A percentile compares a stretch with the other conserved stretches of the same genome.
These are phyloP conservation scores for Aschersonia sp. DNA, from an alignment of 2,329 filamentous ascomycete species.

Conservation along the genomic window DNA sequence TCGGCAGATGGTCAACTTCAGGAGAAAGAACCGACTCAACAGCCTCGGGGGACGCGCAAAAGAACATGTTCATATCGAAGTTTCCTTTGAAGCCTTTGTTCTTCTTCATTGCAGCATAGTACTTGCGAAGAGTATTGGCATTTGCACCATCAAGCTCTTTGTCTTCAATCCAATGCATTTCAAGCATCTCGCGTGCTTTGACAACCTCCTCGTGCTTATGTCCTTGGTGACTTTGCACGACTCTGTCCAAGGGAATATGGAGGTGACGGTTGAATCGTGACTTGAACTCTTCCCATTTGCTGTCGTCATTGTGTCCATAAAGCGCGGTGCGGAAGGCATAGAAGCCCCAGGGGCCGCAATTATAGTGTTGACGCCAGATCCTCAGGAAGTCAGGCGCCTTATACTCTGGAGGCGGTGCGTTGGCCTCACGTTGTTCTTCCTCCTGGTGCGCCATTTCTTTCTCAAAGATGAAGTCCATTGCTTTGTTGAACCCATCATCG, in stretches of 20 bases:
- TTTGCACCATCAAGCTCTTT: background rate
- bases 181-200: background rate
- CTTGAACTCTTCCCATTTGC: slow-evolving; percentile 1
- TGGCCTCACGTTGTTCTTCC: background rate
- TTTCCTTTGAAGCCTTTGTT: background rate
- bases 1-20: slow-evolving; percentile 2
- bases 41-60: slow-evolving; percentile 7
- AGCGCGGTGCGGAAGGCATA: slow-evolving; percentile 1
- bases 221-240: background rate
- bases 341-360: background rate
- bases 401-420: background rate
- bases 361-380: background rate
- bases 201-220: background rate
- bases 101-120: slow-evolving; percentile 1
- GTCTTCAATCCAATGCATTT: background rate
- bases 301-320: background rate
- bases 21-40: slow-evolving; percentile 4
- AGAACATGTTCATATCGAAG: slow-evolving; percentile 4
- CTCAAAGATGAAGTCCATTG: background rate
- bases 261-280: background rate
- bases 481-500: slow-evolving; percentile 3
- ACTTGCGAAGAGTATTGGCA: slow-evolving; percentile 1
- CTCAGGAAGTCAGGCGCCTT: slow-evolving; percentile 1
- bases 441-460: slow-evolving; percentile 1
- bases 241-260: background rate